phyloP scores from a whole-genome alignment of 176 grass and related monocot genomes.

The Neostapfia colusana region DNA sequence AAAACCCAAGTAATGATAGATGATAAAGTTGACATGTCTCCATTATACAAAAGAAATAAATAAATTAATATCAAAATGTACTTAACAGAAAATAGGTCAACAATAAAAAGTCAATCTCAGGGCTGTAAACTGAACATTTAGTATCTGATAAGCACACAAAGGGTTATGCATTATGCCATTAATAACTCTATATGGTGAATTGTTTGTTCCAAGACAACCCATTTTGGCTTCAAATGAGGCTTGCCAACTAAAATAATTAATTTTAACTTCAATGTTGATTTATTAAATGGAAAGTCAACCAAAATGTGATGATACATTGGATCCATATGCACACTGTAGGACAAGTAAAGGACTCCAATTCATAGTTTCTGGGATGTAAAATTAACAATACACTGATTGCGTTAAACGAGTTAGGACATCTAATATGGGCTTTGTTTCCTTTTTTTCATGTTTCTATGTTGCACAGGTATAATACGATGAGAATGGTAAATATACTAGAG shows the following conservation, averaged over 20 bases:
- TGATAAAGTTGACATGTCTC: neutral
- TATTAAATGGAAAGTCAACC: neutral
- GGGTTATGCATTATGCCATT: neutral
- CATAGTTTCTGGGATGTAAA: conserved; percentile 1
- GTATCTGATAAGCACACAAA: conserved; percentile 3
- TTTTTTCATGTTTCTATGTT: neutral
- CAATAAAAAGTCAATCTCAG: neutral
- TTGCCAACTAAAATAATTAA: neutral
- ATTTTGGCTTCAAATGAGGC: conserved; percentile 12
- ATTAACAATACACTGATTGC: neutral
- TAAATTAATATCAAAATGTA: neutral
- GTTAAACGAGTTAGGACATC: conserved; percentile 7
- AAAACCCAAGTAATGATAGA: conserved; percentile 13
- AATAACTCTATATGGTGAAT: neutral
- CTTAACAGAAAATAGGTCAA: neutral
- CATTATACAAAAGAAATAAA: neutral
- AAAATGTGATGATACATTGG: neutral
- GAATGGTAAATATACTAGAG: neutral
- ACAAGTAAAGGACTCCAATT: neutral
- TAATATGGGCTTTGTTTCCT: neutral
- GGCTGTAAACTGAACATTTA: conserved; percentile 2
- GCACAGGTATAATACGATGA: neutral
- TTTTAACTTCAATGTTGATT: neutral
- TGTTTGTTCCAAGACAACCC: neutral
- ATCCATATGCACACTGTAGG: neutral